Evolutionary conservation across 2,329 filamentous ascomycete species (phyloP).

Genomic region (Davidsoniella neocaledoniae): DNA sequence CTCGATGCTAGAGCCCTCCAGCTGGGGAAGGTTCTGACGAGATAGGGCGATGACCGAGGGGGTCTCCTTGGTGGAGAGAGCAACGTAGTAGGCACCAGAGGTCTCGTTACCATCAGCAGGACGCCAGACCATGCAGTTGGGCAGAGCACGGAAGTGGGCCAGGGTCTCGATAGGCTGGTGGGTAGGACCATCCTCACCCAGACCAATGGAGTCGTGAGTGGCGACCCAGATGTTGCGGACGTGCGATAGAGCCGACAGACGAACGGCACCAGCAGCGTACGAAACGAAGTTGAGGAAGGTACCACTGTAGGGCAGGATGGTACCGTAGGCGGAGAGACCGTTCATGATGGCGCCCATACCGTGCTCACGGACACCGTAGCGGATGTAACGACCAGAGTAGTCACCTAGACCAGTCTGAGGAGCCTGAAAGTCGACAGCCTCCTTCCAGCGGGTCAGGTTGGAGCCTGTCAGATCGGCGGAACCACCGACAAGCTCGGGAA

Average conservation of each 20-base stretch:
- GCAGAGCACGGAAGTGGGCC: constrained; percentile 93
- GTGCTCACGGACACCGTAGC: constrained; percentile 85
- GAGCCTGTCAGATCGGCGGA: constrained; percentile 96
- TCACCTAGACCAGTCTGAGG: constrained; percentile 71
- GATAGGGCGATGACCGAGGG: constrained; percentile 89
- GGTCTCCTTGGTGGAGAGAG: constrained; percentile 74
- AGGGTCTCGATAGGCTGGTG: constrained; percentile 99
- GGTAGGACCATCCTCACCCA: constrained; percentile 95
- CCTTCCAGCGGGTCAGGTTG: constrained; percentile 98
- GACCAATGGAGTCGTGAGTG: constrained; percentile 97
- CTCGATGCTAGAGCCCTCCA: constrained; percentile 84
- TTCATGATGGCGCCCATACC: constrained; percentile 88
- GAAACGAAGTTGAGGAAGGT: constrained; percentile 99
- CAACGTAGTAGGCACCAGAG: constrained; percentile 91
- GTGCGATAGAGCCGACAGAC: constrained; percentile 82
- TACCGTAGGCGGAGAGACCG: constrained; percentile 89
- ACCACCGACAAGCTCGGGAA: constrained; percentile 88
- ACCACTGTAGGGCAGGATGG: constrained; percentile 80
- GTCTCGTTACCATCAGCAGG: constrained; percentile 98
- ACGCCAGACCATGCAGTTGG: constrained; percentile 99
- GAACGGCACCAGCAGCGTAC: constrained; percentile 87
- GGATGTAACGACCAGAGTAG: constrained; percentile 80
- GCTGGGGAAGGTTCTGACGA: constrained; percentile 94
- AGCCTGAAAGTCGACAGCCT: constrained; percentile 92
- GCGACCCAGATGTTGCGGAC: constrained; percentile 88